Conservation (phyloP, 2,329 filamentous ascomycete species). For the Colletotrichum sidae region DNA sequence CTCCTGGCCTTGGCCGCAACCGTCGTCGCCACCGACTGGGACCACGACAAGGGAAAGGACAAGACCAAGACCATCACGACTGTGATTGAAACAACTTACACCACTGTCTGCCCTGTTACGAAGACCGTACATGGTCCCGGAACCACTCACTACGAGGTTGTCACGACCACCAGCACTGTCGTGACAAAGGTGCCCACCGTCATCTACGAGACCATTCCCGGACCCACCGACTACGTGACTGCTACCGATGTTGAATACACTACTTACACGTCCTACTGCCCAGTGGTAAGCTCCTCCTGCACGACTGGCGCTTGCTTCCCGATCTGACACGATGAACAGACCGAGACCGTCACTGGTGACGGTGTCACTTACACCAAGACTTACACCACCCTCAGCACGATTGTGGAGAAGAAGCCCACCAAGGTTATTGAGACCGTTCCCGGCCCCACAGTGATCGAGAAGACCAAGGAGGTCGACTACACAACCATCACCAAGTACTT, state of each 20-base stretch:
- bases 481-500: conserved; percentile 33
- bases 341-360: conserved; percentile 52
- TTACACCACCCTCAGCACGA: conserved; percentile 43
- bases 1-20: conserved; percentile 34
- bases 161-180: conserved; percentile 45
- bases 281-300: not conserved
- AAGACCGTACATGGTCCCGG: conserved; percentile 38
- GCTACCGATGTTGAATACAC: conserved; percentile 52
- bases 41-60: conserved; percentile 29
- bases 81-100: conserved; percentile 10
- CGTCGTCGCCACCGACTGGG: conserved; percentile 31
- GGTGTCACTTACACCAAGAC: conserved; percentile 44
- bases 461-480: conserved; percentile 45
- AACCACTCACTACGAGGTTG: conserved; percentile 40
- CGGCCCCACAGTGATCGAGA: conserved; percentile 47
- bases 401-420: conserved; percentile 47
- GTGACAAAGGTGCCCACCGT: conserved; percentile 48
- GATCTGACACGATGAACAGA: conserved; percentile 6
- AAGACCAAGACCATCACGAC: conserved; percentile 33
- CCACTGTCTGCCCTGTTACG: conserved; percentile 31
- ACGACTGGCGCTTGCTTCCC: not conserved
- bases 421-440: conserved; percentile 51
- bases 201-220: conserved; percentile 48
- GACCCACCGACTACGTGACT: conserved; percentile 48
- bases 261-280: conserved; percentile 54